Evolutionary conservation across 345 rosid genomes (phyloP).

Genomic region (Acer yangbiense): DNA sequence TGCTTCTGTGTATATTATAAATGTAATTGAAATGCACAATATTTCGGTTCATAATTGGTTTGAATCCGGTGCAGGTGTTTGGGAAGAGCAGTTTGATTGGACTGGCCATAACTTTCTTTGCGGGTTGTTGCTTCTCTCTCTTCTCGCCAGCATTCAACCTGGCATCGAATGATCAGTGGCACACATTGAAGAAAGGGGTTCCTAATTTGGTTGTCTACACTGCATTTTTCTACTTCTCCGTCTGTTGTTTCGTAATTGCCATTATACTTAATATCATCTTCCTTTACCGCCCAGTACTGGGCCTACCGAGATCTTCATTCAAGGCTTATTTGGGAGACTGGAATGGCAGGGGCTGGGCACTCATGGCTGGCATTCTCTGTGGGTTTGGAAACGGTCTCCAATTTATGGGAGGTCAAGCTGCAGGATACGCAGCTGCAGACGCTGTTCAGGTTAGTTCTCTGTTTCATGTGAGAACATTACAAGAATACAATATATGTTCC

Average conservation of each 20-base stretch:
- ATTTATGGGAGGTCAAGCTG: conserved; percentile 91
- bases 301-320: conserved; percentile 59
- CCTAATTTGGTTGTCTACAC: conserved; percentile 72
- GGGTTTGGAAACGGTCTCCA: conserved; percentile 87
- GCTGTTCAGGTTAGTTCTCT: conserved; percentile 64
- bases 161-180: conserved; percentile 88
- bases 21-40: neutral
- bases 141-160: conserved; percentile 89
- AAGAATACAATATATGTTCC: neutral
- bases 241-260: conserved; percentile 60
- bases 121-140: conserved; percentile 78
- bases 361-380: conserved; percentile 76
- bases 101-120: conserved; percentile 61
- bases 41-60: neutral
- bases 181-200: conserved; percentile 67
- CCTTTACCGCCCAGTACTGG: conserved; percentile 63
- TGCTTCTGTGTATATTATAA: too few species aligned
- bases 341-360: conserved; percentile 85
- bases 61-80: conserved; percentile 49
- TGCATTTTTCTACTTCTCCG: conserved; percentile 76
- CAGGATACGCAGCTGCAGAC: conserved; percentile 90
- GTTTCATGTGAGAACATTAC: neutral
- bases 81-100: conserved; percentile 68
- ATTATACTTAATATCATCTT: conserved; percentile 57
- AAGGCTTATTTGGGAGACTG: conserved; percentile 70